Conservation (phyloP, 495 filamentous ascomycete species). For the Daldinia decipiens region DNA sequence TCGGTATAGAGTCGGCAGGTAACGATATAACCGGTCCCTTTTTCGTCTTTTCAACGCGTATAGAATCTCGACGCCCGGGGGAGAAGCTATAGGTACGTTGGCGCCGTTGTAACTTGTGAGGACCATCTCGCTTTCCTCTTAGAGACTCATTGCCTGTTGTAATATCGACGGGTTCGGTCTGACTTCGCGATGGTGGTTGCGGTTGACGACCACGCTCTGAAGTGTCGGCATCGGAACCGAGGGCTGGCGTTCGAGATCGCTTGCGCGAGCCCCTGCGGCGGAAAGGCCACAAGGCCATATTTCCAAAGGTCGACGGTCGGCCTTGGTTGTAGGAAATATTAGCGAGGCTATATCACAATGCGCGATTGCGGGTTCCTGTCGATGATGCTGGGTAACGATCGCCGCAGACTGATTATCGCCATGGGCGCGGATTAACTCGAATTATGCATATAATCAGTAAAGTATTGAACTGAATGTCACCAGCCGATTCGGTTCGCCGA, state of each 20-base stretch:
- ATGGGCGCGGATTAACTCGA: conserved; percentile 47
- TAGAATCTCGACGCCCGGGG: conserved; percentile 59
- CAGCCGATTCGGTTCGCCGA: conserved; percentile 22
- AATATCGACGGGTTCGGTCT: conserved; percentile 50
- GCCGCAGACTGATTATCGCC: conserved; percentile 46
- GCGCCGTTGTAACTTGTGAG: conserved; percentile 60
- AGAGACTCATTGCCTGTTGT: conserved; percentile 30
- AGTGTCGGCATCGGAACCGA: conserved; percentile 48
- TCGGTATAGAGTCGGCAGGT: conserved; percentile 32
- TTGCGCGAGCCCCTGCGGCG: conserved; percentile 69
- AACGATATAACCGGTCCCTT: conserved; percentile 47
- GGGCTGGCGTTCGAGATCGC: conserved; percentile 53
- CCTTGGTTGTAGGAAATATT: conserved; percentile 26
- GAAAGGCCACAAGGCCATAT: conserved; percentile 83
- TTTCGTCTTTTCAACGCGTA: conserved; percentile 50
- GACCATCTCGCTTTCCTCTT: conserved; percentile 49
- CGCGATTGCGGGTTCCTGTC: conserved; percentile 38
- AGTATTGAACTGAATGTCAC: conserved; percentile 12
- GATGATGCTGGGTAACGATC: conserved; percentile 41
- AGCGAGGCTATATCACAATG: conserved; percentile 40
- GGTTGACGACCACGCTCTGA: conserved; percentile 37
- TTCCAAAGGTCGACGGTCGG: conserved; percentile 43
- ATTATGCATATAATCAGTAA: conserved; percentile 35
- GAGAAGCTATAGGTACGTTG: conserved; percentile 64
- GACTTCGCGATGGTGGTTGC: conserved; percentile 50